Evolutionary conservation across 2,329 filamentous ascomycete species (phyloP), one percentile per base, ranked within the genome.

Genomic region (Beauveria bassiana): DNA sequence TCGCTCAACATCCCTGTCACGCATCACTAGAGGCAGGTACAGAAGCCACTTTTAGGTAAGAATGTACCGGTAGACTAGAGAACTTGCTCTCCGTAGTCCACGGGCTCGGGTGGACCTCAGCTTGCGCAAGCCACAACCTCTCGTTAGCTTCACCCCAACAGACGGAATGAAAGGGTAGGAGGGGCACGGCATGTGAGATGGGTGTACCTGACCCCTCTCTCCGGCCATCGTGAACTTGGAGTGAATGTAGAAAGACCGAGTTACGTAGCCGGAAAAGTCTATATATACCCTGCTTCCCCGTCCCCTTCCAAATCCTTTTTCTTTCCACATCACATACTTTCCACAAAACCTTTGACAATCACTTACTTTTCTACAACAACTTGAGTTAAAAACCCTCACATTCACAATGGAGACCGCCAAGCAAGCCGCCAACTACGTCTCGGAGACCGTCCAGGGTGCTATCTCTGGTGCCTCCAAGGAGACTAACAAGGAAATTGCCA

Each of bases 381-480:
- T 43, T 51, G 34, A 69, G 64, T 53, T 59, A 67, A 59, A 61
- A 65, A 63, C 68, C 46, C 64, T 66, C 63, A 65, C 64, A 68
- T 61, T 70, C 71, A 75, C 66, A 75, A 83, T 83, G 81, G 81
- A 83, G 66, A 73, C 77, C 67, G 66, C 77, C 68, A 81, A 81
- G 79, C 84, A 87, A 77, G 81, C 80, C 72, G 81, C 76, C 77
- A 88, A 87, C 83, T 88, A 88, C 82, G 84, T 88, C 76, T 75
- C 83, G 67, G 86, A 89, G 81, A 78, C 78, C 68, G 73, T 87
- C 70, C 81, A 87, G 79, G 80, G 84, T 68, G 77, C 78, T 57
- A 70, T 78, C 67, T 76, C 80, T 64, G 78, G 79, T 69, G 79
- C 81, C 65, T 83, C 79, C 78, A 88, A 89, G 82, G 85, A 89